A percentile compares a stretch with the other conserved stretches of the same genome.
phyloP scores from a whole-genome alignment of 257 asterid genomes.

The Parsonsia alboflavescens region DNA sequence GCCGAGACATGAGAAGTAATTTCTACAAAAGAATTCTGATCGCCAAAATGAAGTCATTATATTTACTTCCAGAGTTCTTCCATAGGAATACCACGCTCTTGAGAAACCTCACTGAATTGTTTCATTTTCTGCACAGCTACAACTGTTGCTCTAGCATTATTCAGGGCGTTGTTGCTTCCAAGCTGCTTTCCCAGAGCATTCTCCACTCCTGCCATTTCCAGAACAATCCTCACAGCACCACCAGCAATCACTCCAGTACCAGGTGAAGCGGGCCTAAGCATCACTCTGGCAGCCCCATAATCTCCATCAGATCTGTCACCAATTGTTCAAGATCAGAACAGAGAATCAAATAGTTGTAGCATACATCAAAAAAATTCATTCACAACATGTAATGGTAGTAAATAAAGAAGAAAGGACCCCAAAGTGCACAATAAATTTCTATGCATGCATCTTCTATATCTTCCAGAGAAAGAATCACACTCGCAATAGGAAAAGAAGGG shows the following conservation, averaged over 20 bases:
- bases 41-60: background rate
- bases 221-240: conserved; percentile 84
- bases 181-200: conserved; percentile 94
- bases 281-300: conserved; percentile 92
- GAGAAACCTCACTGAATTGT: conserved; percentile 84
- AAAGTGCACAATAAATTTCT: background rate
- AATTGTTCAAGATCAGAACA: background rate
- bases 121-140: conserved; percentile 78
- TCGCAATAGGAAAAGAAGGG: background rate
- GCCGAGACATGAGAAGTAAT: background rate
- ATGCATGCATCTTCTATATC: background rate
- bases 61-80: conserved; percentile 90
- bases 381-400: background rate
- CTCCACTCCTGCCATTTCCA: conserved; percentile 89
- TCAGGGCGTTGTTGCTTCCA: conserved; percentile 90
- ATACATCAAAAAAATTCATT: background rate
- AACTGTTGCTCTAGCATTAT: conserved; percentile 92
- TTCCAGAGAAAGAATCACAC: background rate
- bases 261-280: conserved; percentile 95
- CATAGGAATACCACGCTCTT: conserved; percentile 93
- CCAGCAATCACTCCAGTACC: conserved; percentile 99
- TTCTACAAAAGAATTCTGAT: background rate
- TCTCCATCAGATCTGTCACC: conserved; percentile 61
- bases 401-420: background rate
- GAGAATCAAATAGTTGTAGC: background rate